Conservation (phyloP, 768 basidiomycete genomes). For the Tulasnella sp. region DNA sequence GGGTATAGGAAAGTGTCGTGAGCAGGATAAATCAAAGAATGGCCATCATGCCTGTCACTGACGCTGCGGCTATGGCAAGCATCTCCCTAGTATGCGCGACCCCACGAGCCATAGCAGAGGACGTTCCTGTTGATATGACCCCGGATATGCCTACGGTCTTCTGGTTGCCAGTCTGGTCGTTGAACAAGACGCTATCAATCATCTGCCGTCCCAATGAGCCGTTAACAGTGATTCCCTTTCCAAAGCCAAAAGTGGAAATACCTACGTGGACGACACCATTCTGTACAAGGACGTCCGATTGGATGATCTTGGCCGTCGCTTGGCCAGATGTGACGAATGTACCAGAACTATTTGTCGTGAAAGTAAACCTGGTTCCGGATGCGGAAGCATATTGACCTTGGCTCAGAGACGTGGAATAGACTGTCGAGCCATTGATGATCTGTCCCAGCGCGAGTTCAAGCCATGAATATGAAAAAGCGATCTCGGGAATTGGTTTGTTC, state of each 20-base stretch:
- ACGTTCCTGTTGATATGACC: too few species aligned
- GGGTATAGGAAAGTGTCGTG: too few species aligned
- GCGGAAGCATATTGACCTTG: background rate
- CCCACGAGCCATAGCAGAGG: too few species aligned
- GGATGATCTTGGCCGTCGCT: background rate
- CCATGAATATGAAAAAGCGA: background rate
- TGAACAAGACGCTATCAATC: background rate
- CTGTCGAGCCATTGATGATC: background rate
- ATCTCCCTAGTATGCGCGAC: too few species aligned
- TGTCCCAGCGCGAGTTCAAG: background rate
- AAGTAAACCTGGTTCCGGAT: background rate
- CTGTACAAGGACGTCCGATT: background rate
- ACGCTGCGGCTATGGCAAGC: too few species aligned
- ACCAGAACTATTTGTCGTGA: background rate
- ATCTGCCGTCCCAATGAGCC: background rate
- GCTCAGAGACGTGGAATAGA: background rate
- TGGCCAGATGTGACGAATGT: background rate
- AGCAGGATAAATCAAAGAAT: too few species aligned
- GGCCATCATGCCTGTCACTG: too few species aligned
- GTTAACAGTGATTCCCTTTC: background rate
- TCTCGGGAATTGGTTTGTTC: background rate
- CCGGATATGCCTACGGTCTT: too few species aligned
- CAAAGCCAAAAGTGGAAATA: background rate
- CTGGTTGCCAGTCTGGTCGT: too few species aligned
- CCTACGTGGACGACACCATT: background rate